These are phyloP conservation scores for Trichocladium antarcticum DNA, from an alignment of 495 filamentous ascomycete genomes.

Conservation along the genomic window DNA sequence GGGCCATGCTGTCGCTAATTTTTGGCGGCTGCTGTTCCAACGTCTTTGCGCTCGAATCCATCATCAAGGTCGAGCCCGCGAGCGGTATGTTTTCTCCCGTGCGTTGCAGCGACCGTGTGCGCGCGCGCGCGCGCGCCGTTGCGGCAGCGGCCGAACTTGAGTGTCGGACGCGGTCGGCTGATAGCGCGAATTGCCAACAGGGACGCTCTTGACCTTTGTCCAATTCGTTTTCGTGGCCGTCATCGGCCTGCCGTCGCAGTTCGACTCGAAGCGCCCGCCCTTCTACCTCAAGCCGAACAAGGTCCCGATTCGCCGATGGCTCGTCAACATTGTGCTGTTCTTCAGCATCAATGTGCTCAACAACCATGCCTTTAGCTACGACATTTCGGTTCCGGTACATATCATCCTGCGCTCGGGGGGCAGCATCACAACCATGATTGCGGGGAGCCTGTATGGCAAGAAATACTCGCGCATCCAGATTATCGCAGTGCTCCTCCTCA, in stretches of 20 bases:
- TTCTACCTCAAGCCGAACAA: conserved; percentile 62
- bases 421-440: conserved; percentile 83
- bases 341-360: conserved; percentile 88
- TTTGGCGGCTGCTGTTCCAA: conserved; percentile 98
- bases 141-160: no score
- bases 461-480: conserved; percentile 72
- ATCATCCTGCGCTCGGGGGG: conserved; percentile 94
- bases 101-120: no score
- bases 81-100: conserved; percentile 37
- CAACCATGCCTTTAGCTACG: conserved; percentile 95
- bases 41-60: conserved; percentile 91
- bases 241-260: conserved; percentile 64
- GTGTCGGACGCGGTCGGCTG: neutral
- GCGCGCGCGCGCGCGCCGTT: no score
- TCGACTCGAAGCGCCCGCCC: conserved; percentile 45
- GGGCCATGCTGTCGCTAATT: conserved; percentile 72
- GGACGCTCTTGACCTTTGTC: conserved; percentile 82
- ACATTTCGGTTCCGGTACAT: conserved; percentile 91
- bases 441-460: conserved; percentile 76
- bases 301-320: conserved; percentile 79
- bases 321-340: conserved; percentile 81
- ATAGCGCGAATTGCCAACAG: conserved; percentile 31
- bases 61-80: conserved; percentile 71
- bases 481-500: conserved; percentile 66
- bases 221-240: conserved; percentile 81